These are phyloP conservation scores for Amoeboaphelidium protococcarum DNA, from an alignment of 371 early-diverging fungal species.

Conservation along the genomic window DNA sequence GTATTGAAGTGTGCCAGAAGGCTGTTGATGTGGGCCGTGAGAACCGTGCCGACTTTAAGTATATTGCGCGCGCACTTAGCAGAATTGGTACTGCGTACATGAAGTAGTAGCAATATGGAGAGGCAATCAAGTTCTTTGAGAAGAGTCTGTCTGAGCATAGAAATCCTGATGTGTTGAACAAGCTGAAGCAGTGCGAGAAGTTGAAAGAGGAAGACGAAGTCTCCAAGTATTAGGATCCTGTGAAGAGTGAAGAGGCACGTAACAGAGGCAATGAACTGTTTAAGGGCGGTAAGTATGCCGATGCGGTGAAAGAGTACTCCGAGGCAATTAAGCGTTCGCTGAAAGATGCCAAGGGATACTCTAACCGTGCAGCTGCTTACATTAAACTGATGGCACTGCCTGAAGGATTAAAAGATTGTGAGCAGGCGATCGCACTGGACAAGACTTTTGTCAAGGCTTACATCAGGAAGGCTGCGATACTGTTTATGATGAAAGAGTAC, in stretches of 20 bases:
- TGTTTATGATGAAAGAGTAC: conserved; percentile 63
- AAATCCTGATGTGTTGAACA: conserved; percentile 65
- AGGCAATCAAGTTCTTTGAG: conserved; percentile 69
- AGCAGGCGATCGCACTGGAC: conserved; percentile 60
- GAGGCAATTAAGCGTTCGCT: conserved; percentile 90
- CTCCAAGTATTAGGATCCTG: conserved; percentile 58
- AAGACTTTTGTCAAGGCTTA: conserved; percentile 80
- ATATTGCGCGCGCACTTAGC: conserved; percentile 71
- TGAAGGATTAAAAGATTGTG: conserved; percentile 86
- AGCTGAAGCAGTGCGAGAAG: conserved; percentile 65
- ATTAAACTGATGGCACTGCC: conserved; percentile 75
- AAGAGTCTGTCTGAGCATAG: conserved; percentile 88
- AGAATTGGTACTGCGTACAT: conserved; percentile 69
- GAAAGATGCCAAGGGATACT: conserved; percentile 60
- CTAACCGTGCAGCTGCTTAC: conserved; percentile 90
- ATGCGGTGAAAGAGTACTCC: conserved; percentile 74
- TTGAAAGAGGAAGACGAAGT: conserved; percentile 42
- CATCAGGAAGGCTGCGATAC: conserved; percentile 81
- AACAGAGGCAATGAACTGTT: conserved; percentile 76
- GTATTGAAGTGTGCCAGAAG: conserved; percentile 67
- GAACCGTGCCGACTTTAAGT: conserved; percentile 68
- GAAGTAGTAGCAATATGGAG: conserved; percentile 43
- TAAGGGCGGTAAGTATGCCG: conserved; percentile 61
- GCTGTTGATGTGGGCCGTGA: conserved; percentile 80
- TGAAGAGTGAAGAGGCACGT: conserved; percentile 63